Base-by-base conservation (phyloP, 1,139 yeast genomes). In the Maudiozyma humilis region DNA sequence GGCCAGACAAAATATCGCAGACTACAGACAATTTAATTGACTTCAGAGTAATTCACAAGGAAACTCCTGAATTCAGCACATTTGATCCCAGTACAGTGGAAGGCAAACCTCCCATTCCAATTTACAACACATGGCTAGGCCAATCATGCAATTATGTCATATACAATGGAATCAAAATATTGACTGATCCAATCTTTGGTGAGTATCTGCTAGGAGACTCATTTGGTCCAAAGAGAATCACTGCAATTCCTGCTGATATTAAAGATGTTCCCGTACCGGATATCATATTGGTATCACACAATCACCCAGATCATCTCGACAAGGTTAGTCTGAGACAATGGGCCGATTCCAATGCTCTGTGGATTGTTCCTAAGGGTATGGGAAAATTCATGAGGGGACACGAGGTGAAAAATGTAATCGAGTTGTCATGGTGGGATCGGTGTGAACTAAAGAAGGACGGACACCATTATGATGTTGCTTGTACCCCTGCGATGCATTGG, bases 401-500 rank as follows among this genome's bases (percentile, higher is more conserved):
- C 45, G 73, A 76, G 31, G 67, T 73, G 2, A 47, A 56, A 13
- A 68, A 69, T 43, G 71, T 73, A 5, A 68, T 79, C 1, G 96
- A 89, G 60, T 69, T 89, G 77, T 82, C 84, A 53, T 89, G 97
- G 97, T 89, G 97, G 97, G 89, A 88, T 44, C 69, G 73, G 15
- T 61, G 75, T 2, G 68, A 73, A 5, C 57, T 82, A 40, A 66
- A 66, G 15, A 53, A 56, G 55, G 65, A 68, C 1, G 81, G 77
- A 46, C 68, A 73, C 18, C 38, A n/a, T 4, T 87, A 83, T 68
- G 89, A 85, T 52, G 69, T 89, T 29, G 88, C 86, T 1, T 86
- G 96, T 63, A 76, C 93, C 0, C 97, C 97, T 0, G 87, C 96
- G 0, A 89, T 89, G 96, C 97, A 89, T 64, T 89, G 97, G 97